These are phyloP conservation scores for Exophiala sp. DNA, from an alignment of 2,329 filamentous ascomycete genomes.

Conservation along the genomic window DNA sequence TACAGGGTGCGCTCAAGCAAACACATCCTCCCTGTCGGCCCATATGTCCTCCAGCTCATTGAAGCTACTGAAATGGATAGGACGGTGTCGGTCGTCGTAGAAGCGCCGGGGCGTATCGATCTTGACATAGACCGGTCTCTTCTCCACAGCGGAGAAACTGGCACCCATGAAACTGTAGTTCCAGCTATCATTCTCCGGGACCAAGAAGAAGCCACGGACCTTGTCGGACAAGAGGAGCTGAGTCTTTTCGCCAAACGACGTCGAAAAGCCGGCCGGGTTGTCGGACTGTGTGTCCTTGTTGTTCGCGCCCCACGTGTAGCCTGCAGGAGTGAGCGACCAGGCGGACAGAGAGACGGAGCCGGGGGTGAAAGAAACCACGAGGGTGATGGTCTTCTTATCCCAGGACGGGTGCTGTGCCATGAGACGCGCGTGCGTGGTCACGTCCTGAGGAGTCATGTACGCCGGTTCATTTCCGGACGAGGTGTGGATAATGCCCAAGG, in stretches of 20 bases:
- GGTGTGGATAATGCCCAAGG: slow-evolving; percentile 91
- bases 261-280: slow-evolving; percentile 88
- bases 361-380: slow-evolving; percentile 93
- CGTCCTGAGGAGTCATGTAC: slow-evolving; percentile 93
- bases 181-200: slow-evolving; percentile 84
- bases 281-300: slow-evolving; percentile 92
- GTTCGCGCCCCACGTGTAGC: slow-evolving; percentile 94
- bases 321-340: slow-evolving; percentile 84
- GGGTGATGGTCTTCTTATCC: slow-evolving; percentile 88
- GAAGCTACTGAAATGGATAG: slow-evolving; percentile 95
- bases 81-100: slow-evolving; percentile 87
- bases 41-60: slow-evolving; percentile 95
- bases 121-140: slow-evolving; percentile 85
- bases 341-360: slow-evolving; percentile 91
- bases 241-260: slow-evolving; percentile 87
- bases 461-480: slow-evolving; percentile 88
- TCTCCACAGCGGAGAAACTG: slow-evolving; percentile 79
- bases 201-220: slow-evolving; percentile 92
- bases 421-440: slow-evolving; percentile 85
- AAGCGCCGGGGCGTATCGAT: slow-evolving; percentile 82
- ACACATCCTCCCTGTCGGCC: slow-evolving; percentile 88
- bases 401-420: slow-evolving; percentile 74
- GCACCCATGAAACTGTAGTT: slow-evolving; percentile 98
- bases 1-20: slow-evolving; percentile 57
- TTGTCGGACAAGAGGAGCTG: slow-evolving; percentile 89